Evolutionary conservation across 306 rosid genomes (phyloP).

Genomic region (Acmispon strigosus): DNA sequence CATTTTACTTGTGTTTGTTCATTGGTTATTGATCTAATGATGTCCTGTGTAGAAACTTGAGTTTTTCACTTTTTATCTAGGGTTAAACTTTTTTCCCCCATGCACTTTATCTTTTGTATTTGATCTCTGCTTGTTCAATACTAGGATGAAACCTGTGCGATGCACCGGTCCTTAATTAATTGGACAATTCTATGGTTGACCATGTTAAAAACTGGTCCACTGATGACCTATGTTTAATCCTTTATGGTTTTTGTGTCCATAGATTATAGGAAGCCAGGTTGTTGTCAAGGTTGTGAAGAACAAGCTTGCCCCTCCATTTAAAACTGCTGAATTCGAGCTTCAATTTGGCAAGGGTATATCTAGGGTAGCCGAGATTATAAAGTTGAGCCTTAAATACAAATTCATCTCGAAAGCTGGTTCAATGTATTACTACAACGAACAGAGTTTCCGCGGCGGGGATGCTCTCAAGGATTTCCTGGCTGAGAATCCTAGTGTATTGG

Average conservation of each 20-base stretch:
- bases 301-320: conserved; percentile 94
- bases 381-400: conserved; percentile 59
- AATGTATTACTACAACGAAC: conserved; percentile 39
- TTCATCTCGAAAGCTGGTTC: conserved; percentile 45
- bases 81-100: neutral
- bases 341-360: conserved; percentile 89
- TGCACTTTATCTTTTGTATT: neutral
- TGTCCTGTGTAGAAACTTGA: neutral
- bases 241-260: conserved; percentile 14
- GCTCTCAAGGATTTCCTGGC: conserved; percentile 59
- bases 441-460: conserved; percentile 55
- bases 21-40: neutral
- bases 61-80: neutral
- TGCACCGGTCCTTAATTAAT: no score
- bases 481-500: conserved; percentile 34
- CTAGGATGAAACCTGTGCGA: no score
- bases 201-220: no score
- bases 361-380: conserved; percentile 55
- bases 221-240: neutral
- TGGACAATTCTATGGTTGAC: no score
- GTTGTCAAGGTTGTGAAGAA: conserved; percentile 89
- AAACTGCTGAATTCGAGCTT: conserved; percentile 71
- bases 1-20: neutral
- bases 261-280: conserved; percentile 76
- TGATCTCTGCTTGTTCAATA: neutral